phyloP scores from a whole-genome alignment of 1,284 basidiomycete genomes.

The Coriolopsis trogii region DNA sequence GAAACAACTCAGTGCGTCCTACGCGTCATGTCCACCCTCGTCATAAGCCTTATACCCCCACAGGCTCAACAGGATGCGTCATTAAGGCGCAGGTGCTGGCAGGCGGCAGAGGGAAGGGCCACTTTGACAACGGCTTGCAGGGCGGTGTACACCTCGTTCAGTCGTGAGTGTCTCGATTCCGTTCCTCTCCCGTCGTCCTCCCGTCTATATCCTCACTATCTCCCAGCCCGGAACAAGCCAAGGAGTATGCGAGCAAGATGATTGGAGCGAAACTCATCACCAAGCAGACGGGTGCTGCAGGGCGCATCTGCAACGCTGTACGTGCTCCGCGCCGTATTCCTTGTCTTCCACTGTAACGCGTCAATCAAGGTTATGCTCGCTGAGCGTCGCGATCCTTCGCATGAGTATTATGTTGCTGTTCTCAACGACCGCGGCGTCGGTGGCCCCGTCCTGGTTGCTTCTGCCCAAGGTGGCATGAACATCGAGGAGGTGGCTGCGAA shows the following conservation, averaged over 20 bases:
- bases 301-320: slow-evolving; percentile 94
- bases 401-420: slow-evolving; percentile 98
- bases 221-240: slow-evolving; percentile 84
- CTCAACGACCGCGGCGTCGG: slow-evolving; percentile 94
- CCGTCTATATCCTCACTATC: not conserved
- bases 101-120: slow-evolving; percentile 97
- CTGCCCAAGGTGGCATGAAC: slow-evolving; percentile 95
- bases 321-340: slow-evolving; percentile 25
- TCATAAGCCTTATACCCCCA: not conserved
- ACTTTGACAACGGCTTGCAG: slow-evolving; percentile 95
- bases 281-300: slow-evolving; percentile 95
- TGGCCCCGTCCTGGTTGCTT: slow-evolving; percentile 92
- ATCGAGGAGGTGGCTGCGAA: slow-evolving; percentile 99
- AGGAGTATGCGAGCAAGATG: slow-evolving; percentile 91
- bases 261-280: slow-evolving; percentile 96
- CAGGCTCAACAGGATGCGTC: slow-evolving; percentile 77
- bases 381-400: slow-evolving; percentile 89
- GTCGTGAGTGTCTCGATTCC: slow-evolving; percentile 55
- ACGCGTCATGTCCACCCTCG: not conserved
- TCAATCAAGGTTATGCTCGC: slow-evolving; percentile 98
- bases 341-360: not conserved
- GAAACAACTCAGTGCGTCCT: slow-evolving; percentile 75
- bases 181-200: slow-evolving; percentile 1
- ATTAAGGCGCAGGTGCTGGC: slow-evolving; percentile 99
- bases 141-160: slow-evolving; percentile 97